Base-by-base conservation (phyloP, 176 grass and related monocot genomes). In the Zizania latifolia region DNA sequence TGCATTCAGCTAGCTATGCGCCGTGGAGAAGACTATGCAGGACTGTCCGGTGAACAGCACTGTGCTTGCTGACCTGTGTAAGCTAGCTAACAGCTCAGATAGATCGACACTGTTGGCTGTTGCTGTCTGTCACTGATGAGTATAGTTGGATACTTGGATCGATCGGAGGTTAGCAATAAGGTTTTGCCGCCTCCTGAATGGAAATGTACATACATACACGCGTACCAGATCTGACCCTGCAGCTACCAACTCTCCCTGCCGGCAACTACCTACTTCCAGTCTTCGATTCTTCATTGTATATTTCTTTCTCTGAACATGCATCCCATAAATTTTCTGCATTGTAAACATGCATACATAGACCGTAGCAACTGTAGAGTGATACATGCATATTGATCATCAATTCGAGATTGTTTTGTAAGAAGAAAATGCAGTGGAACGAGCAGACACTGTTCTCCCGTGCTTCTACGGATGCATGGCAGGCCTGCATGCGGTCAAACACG, bases 401-500 rank as follows among this genome's bases (percentile, higher is more conserved):
- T n/a, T n/a, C n/a, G n/a, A n/a, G n/a, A n/a, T n/a, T n/a, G n/a
- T n/a, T 17, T 8, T 1, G 15, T 32, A 30, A 31, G 30, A 30
- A 16, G 8, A 24, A 27, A 62, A 19, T 63, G 17, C 6, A 64
- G 1, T 31, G 2, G 28, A 13, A 19, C n/a, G 30, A 45, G 24
- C 9, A 44, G 16, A n/a, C n/a, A n/a, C n/a, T n/a, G 11, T 23
- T 33, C 29, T 46, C 26, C 35, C 35, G 17, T 68, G 63, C 48
- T 41, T 43, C 35, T 32, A 57, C 63, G 24, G 35, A n/a, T n/a
- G n/a, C n/a, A 13, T 24, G 28, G 1, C 38, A 58, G 12, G 4
- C 33, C 53, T n/a, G n/a, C n/a, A n/a, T 46, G 13, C n/a, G 65
- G 77, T 79, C 77, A 79, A 79, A 80, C 65, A 70, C 28, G n/a